Conservation (phyloP, 2,329 filamentous ascomycete species). For the Albophoma yamanashiensis region DNA sequence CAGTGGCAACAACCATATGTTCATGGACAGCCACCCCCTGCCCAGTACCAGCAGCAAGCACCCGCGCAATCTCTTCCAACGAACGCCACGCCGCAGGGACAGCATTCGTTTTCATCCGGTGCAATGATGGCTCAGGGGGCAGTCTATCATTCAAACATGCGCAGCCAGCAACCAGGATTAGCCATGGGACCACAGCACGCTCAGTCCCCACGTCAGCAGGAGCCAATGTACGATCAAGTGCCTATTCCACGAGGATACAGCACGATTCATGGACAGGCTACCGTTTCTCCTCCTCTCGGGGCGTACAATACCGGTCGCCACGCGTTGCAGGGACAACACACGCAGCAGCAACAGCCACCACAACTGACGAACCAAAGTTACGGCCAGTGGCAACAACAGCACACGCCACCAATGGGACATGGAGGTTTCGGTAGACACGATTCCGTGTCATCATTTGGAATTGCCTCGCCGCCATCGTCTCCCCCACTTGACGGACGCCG, state of each 20-base stretch:
- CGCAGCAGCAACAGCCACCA: constrained; percentile 4
- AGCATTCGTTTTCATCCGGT: neutral
- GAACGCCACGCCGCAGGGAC: neutral
- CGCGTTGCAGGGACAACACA: constrained; percentile 1
- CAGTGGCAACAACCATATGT: constrained; percentile 3
- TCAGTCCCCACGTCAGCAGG: constrained; percentile 4
- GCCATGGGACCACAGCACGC: neutral
- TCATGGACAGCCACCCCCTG: constrained; percentile 3
- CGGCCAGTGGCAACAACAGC: neutral
- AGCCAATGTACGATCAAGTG: constrained; percentile 24
- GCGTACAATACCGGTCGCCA: constrained; percentile 14
- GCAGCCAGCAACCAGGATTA: neutral
- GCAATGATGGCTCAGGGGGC: neutral
- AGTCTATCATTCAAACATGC: neutral
- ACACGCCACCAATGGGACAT: constrained; percentile 3
- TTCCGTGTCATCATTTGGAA: constrained; percentile 1
- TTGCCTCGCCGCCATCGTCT: neutral
- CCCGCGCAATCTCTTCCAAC: neutral
- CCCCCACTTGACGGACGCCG: neutral
- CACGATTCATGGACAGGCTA: constrained; percentile 25
- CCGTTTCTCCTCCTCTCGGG: constrained; percentile 10
- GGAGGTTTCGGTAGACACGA: neutral
- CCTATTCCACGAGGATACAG: constrained; percentile 26
- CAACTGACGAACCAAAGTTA: constrained; percentile 4
- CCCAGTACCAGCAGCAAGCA: constrained; percentile 6